A percentile compares a stretch with the other conserved stretches of the same genome.
These are phyloP conservation scores for Papiliotrema flavescens DNA, from an alignment of 1,284 basidiomycete species.

Conservation along the genomic window DNA sequence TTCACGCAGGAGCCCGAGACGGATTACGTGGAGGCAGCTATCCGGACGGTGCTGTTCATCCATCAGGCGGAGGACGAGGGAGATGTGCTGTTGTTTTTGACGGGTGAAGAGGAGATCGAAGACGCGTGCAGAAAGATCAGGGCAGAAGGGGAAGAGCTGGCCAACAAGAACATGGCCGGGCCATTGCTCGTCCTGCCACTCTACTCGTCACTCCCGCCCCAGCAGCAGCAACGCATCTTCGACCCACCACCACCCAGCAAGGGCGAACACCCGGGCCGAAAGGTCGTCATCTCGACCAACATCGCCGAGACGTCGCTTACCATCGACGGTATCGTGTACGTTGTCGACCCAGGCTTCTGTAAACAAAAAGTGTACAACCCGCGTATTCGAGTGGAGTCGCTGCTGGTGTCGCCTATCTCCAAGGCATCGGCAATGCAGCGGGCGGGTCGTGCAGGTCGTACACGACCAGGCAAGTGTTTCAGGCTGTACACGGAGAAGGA, in stretches of 20 bases:
- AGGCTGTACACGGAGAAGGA: conserved; percentile 95
- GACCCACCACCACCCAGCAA: conserved; percentile 69
- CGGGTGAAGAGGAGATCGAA: conserved; percentile 98
- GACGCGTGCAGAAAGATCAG: conserved; percentile 93
- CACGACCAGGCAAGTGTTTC: conserved; percentile 95
- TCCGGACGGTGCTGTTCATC: conserved; percentile 95
- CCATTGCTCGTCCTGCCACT: conserved; percentile 85
- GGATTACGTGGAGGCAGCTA: conserved; percentile 96
- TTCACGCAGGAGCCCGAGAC: conserved; percentile 94
- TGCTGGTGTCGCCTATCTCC: conserved; percentile 91
- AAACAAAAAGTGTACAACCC: conserved; percentile 98
- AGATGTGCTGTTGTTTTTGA: conserved; percentile 91
- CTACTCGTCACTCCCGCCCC: conserved; percentile 88
- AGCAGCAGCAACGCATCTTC: conserved; percentile 94
- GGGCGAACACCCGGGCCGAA: conserved; percentile 79
- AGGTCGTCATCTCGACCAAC: conserved; percentile 94
- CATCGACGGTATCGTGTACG: conserved; percentile 98
- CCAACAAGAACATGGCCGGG: conserved; percentile 70
- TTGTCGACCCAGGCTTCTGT: conserved; percentile 96
- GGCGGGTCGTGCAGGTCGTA: conserved; percentile 93
- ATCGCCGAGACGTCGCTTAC: conserved; percentile 98
- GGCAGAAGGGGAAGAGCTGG: conserved; percentile 76
- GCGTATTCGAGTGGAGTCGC: conserved; percentile 88
- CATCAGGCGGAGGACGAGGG: conserved; percentile 93
- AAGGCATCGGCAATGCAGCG: conserved; percentile 95